These are phyloP conservation scores for Ophiostoma populinum DNA, from an alignment of 2,329 filamentous ascomycete genomes.

Conservation along the genomic window DNA sequence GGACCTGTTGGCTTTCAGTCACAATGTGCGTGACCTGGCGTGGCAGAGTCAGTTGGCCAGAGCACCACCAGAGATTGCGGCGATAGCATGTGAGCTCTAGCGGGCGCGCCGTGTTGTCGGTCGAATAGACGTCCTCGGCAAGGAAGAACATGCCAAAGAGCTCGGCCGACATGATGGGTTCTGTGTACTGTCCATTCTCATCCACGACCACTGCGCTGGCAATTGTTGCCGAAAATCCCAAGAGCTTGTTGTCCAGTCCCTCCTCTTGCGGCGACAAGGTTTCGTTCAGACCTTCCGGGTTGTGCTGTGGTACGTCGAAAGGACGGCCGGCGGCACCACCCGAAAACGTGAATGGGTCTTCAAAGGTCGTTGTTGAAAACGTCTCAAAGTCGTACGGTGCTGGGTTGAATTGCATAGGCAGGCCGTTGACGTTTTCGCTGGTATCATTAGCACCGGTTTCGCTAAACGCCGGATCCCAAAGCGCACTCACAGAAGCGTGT, in stretches of 20 bases:
- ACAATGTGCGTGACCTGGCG: conserved; percentile 49
- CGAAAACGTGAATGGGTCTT: conserved; percentile 47
- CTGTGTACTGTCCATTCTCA: conserved; percentile 43
- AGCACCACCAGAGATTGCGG: conserved; percentile 88
- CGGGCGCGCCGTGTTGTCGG: conserved; percentile 37
- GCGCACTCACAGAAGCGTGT: conserved; percentile 34
- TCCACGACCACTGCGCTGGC: conserved; percentile 47
- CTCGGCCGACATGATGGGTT: conserved; percentile 54
- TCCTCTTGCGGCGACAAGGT: conserved; percentile 33
- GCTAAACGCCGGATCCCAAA: not conserved
- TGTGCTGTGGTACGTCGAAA: conserved; percentile 10
- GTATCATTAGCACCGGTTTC: no score
- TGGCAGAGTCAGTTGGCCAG: conserved; percentile 70
- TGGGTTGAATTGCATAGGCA: conserved; percentile 35
- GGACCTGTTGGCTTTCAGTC: conserved; percentile 57
- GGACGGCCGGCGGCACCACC: conserved; percentile 9
- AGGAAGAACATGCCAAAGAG: conserved; percentile 82
- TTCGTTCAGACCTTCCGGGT: conserved; percentile 16
- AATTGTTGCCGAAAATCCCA: conserved; percentile 53
- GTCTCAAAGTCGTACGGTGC: conserved; percentile 44
- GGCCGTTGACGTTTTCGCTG: conserved; percentile 26
- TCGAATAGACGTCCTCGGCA: conserved; percentile 61
- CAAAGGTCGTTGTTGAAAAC: conserved; percentile 44
- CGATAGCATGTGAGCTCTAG: conserved; percentile 88
- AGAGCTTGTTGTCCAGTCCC: conserved; percentile 45